phyloP scores from a whole-genome alignment of 805 yeast genomes.

The Yamadazyma philogaea region DNA sequence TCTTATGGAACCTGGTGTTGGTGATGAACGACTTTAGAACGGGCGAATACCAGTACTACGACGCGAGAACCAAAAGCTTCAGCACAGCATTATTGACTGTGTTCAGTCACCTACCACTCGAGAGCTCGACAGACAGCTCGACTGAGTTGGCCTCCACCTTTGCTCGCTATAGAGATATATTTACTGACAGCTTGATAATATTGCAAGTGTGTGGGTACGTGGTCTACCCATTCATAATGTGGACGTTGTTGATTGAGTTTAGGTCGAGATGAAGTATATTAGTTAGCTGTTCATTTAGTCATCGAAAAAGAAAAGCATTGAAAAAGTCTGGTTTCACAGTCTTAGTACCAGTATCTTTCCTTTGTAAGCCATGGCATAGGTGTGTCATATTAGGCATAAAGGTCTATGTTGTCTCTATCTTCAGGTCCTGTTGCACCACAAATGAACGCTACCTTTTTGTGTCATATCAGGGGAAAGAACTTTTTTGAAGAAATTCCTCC shows the following conservation, averaged over 20 bases:
- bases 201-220: neutral
- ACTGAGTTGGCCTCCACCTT: neutral
- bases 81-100: conserved; percentile 19
- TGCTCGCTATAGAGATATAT: neutral
- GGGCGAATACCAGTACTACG: conserved; percentile 5
- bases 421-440: too few relatives aligned
- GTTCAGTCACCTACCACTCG: conserved; percentile 9
- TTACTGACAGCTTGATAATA: conserved; percentile 7
- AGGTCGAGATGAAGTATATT: neutral
- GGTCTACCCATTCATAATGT: neutral
- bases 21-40: neutral
- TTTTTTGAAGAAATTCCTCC: too few relatives aligned
- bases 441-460: too few relatives aligned
- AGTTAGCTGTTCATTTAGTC: too few relatives aligned
- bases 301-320: neutral
- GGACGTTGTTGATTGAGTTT: neutral
- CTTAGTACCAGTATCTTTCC: too few relatives aligned
- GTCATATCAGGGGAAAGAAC: too few relatives aligned
- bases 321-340: too few relatives aligned
- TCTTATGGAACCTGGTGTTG: conserved; percentile 18
- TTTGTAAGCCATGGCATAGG: too few relatives aligned
- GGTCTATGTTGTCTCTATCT: too few relatives aligned
- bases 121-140: neutral
- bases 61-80: conserved; percentile 14
- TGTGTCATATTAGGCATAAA: too few relatives aligned